Evolutionary conservation across 306 rosid species (phyloP).

Genomic region (Psophocarpus tetragonolobus): DNA sequence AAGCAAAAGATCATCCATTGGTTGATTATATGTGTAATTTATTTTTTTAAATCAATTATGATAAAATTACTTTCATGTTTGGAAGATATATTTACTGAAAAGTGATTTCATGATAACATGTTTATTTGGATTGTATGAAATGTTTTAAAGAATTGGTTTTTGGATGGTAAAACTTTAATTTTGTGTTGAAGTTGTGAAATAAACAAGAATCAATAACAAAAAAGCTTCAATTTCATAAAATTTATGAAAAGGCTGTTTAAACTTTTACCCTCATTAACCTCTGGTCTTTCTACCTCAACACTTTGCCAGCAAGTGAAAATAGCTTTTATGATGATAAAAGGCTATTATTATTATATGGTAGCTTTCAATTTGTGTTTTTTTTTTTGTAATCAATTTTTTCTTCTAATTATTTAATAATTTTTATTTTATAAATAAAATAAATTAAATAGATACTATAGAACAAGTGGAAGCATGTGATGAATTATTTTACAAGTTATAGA

Average conservation of each 20-base stretch:
- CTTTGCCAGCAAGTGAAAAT: not conserved
- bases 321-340: not conserved
- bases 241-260: not conserved
- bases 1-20: not conserved
- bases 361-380: not conserved
- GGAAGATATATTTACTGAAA: not conserved
- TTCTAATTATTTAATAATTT: constrained; percentile 1
- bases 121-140: not conserved
- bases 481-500: not conserved
- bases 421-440: not conserved
- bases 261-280: not conserved
- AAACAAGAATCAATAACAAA: not conserved
- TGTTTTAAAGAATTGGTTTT: not conserved
- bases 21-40: not conserved
- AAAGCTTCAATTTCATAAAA: not conserved
- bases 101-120: not conserved
- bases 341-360: constrained; percentile 2
- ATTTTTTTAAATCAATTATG: not conserved
- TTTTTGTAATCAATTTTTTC: not conserved
- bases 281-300: not conserved
- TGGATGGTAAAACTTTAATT: not conserved
- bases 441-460: not conserved
- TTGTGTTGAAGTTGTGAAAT: not conserved
- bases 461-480: not conserved
- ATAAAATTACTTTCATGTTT: not conserved